Conservation (phyloP, 2,329 filamentous ascomycete genomes). For the Escovopsis sp. region DNA sequence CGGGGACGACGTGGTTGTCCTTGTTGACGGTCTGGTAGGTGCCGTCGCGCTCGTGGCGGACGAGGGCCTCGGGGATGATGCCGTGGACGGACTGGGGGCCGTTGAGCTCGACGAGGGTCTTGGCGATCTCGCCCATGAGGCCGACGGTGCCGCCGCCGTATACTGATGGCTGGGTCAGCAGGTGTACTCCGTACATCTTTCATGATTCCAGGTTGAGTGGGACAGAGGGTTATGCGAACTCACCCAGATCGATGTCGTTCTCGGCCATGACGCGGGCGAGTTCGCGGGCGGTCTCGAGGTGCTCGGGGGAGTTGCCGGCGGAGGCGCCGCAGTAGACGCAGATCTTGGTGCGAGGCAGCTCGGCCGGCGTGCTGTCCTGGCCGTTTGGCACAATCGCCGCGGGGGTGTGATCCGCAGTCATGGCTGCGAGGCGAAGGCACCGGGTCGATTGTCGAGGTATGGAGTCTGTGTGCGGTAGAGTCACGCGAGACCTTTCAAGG, state of each 20-base stretch:
- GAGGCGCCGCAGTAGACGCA: constrained; percentile 91
- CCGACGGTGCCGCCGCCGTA: constrained; percentile 92
- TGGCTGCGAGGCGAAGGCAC: constrained; percentile 7
- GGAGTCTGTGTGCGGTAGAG: no score
- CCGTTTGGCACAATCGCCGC: constrained; percentile 6
- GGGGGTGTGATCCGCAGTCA: constrained; percentile 14
- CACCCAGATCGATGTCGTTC: constrained; percentile 61
- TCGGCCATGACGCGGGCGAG: constrained; percentile 61
- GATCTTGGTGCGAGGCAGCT: constrained; percentile 44
- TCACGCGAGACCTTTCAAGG: no score
- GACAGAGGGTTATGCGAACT: constrained; percentile 8
- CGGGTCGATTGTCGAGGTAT: no score
- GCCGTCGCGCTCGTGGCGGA: constrained; percentile 59
- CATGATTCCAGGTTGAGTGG: no score
- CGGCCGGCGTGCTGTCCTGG: constrained; percentile 14
- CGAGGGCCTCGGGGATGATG: constrained; percentile 77
- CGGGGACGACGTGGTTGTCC: constrained; percentile 42
- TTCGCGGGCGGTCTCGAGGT: constrained; percentile 62
- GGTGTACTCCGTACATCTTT: no score
- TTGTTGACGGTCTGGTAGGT: constrained; percentile 31
- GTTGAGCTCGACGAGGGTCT: constrained; percentile 66
- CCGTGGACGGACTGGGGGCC: constrained; percentile 78
- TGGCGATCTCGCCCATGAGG: constrained; percentile 88
- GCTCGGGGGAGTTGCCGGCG: constrained; percentile 53
- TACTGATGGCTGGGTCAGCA: constrained; percentile 31